Percentiles rank a stretch among this genome's conserved stretches.
Evolutionary conservation across 108 stramenopile genomes (phyloP).

Genomic region (Pseudonitzschia multiseries): DNA sequence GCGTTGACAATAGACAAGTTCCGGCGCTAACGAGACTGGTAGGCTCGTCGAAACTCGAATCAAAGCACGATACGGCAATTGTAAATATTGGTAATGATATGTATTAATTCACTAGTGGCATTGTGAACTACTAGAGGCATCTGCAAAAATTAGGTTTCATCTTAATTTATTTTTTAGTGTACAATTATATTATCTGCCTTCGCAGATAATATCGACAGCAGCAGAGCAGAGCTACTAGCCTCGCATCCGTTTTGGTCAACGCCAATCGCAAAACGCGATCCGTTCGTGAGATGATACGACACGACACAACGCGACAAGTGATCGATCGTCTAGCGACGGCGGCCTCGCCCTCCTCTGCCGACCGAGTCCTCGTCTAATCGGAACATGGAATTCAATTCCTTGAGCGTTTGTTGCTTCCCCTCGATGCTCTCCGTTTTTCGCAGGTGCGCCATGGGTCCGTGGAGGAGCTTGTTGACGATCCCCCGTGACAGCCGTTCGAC

Average conservation of each 20-base stretch:
- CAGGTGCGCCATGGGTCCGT: slow-evolving; percentile 96
- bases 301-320: not conserved
- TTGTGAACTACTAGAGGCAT: too few species aligned
- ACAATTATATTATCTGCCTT: not conserved
- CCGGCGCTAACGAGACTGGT: too few species aligned
- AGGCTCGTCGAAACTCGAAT: too few species aligned
- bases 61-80: too few species aligned
- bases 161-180: not conserved
- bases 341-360: slow-evolving; percentile 37
- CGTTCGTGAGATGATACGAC: too few species aligned
- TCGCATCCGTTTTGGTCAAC: not conserved
- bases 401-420: slow-evolving; percentile 81
- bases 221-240: not conserved
- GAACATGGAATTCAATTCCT: slow-evolving; percentile 94
- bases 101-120: too few species aligned
- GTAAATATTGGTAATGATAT: too few species aligned
- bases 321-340: slow-evolving; percentile 23
- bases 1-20: too few species aligned
- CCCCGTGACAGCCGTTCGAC: slow-evolving; percentile 93
- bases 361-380: slow-evolving; percentile 76
- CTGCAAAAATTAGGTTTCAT: not conserved
- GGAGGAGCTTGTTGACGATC: slow-evolving; percentile 97
- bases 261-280: not conserved
- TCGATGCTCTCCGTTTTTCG: slow-evolving; percentile 86
- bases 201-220: not conserved